Conservation (phyloP, 306 rosid species). For the Begonia fuchsioides region DNA sequence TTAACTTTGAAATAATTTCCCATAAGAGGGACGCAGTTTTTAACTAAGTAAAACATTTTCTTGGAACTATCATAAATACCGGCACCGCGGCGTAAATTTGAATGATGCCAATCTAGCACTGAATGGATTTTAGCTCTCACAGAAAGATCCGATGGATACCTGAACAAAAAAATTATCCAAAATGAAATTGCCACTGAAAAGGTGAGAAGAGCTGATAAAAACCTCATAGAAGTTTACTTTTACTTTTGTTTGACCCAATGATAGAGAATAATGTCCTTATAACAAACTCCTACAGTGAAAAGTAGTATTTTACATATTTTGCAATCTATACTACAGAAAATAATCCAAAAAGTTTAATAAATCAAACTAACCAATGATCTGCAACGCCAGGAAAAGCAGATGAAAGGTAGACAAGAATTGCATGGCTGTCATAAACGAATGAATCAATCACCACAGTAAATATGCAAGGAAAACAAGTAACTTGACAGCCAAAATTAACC, state of each 20-base stretch:
- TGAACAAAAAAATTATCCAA: conserved; percentile 9
- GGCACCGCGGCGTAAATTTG: conserved; percentile 67
- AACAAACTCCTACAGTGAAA: no score
- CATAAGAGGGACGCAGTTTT: neutral
- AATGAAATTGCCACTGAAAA: no score
- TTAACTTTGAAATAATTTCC: no score
- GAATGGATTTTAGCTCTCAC: conserved; percentile 73
- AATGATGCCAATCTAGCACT: conserved; percentile 84
- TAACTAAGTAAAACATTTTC: neutral
- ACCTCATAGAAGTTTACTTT: no score
- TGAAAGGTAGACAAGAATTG: conserved; percentile 66
- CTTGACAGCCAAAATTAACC: no score
- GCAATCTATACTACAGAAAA: neutral
- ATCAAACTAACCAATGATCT: conserved; percentile 58
- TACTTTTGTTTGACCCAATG: no score
- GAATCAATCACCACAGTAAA: no score
- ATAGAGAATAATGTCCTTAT: no score
- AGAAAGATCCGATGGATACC: conserved; percentile 81
- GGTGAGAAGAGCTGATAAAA: no score
- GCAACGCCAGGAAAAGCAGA: conserved; percentile 76
- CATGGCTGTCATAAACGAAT: conserved; percentile 89
- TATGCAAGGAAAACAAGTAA: no score
- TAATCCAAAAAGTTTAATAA: conserved; percentile 8
- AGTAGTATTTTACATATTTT: neutral
- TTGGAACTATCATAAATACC: conserved; percentile 21